Evolutionary conservation across 2,329 filamentous ascomycete genomes (phyloP), one percentile per base, ranked within the genome.

Genomic region (Chaetoscypha palmicola): DNA sequence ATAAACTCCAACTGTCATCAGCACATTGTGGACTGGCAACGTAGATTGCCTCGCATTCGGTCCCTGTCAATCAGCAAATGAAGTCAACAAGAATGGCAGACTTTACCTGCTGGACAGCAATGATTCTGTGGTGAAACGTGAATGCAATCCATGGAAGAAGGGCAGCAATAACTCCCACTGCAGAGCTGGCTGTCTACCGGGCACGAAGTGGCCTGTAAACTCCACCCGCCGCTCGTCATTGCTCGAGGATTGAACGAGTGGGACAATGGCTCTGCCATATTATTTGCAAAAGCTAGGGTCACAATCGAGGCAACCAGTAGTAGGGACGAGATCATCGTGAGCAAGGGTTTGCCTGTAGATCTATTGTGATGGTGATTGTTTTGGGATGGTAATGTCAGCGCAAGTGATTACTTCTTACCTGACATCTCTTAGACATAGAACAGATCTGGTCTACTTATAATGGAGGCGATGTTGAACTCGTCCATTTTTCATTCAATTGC

Each of bases 1-100:
- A 46, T 3, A 46, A 17, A 21, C 37, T 36, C 43, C 43, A 46
- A 17, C 21, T 28, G 19, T 46, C 43, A 41, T 46, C 43, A 1
- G 43, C 43, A 37, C 43, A 46, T 37, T 41, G 37, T 10, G 43
- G 43, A 23, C 35, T 37, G 12, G 35, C 35, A 9, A 11, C 20
- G 3, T 17, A 22, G 10, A 37, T 16, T 3, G 35, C 20, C 16
- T 20, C 17, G 16, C 35, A 37, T 12, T 10, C 16, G 21, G 35
- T 37, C 2, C 35, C 35, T 37, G 20, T 2, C 21, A 8, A 37
- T 22, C 7, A 33, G 31, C 31, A 16, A 17, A 20, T n/a, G 8
- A 37, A 7, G 11, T 37, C 35, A 22, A 12, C 7, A 12, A 12
- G 24, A 28, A 12, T n/a, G 20, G 17, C 20, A 3, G 8, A 12